A percentile compares a stretch with the other conserved stretches of the same genome.
Conservation (phyloP, 192 early-diverging fungal genomes). For the Umbelopsis sp. region DNA sequence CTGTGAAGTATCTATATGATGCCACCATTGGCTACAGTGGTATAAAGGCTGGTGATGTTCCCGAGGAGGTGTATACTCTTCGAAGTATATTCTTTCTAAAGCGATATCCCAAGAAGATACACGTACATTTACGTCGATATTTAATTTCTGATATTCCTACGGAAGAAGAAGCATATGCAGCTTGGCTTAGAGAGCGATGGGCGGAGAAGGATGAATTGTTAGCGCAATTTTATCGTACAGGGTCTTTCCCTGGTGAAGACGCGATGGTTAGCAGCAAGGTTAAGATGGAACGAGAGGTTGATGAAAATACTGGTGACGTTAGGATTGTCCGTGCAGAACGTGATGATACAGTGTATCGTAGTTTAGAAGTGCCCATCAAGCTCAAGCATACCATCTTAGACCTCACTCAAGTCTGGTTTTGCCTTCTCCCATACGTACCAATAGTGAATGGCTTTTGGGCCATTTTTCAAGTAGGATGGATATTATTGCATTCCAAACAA, state of each 20-base stretch:
- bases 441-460: constrained; percentile 3
- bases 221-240: constrained; percentile 75
- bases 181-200: constrained; percentile 80
- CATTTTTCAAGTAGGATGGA: not conserved
- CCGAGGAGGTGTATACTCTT: constrained; percentile 83
- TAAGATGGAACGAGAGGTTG: not conserved
- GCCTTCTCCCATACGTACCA: constrained; percentile 26
- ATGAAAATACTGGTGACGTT: not conserved
- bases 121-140: constrained; percentile 79
- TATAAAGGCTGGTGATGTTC: constrained; percentile 68
- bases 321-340: not conserved
- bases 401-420: constrained; percentile 25
- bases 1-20: constrained; percentile 81
- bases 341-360: constrained; percentile 3
- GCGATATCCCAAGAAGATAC: constrained; percentile 74
- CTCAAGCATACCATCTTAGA: constrained; percentile 19
- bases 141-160: constrained; percentile 65
- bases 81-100: constrained; percentile 73
- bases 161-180: constrained; percentile 68
- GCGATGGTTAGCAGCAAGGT: not conserved
- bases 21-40: constrained; percentile 89
- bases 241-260: constrained; percentile 59
- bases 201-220: constrained; percentile 84
- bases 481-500: not conserved
- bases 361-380: constrained; percentile 15